Evolutionary conservation across 805 yeast species (phyloP), one percentile per base, ranked within the genome.

Genomic region (Maudiozyma serrabonitensis): DNA sequence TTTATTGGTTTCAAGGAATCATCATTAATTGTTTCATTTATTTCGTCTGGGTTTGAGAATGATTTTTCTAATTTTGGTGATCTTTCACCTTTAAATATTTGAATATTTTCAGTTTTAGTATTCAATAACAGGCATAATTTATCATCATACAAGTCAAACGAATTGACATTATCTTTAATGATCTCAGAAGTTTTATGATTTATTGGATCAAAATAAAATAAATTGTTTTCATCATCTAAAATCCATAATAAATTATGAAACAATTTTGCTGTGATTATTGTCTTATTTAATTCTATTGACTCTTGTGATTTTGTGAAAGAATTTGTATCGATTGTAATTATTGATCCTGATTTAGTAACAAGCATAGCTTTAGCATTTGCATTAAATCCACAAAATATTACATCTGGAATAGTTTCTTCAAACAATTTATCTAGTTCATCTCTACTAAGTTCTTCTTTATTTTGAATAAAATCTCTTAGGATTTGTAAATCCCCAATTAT

Each of bases 401-500:
- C 60, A 32, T 56, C 57, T 3, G 48, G 38, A n/a, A 66, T 41
- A 6, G 35, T 28, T 28, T 42, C 37, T 31, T 42, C 45, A 26
- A 41, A 41, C 25, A 13, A 8, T n/a, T 15, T 23, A 6, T 41
- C 32, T 15, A 41, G 32, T n/a, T 48, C 48, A 45, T 45, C 43
- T 23, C 46, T 15, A 11, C 37, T 39, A 19, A 56, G 41, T 6
- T 55, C 55, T 18, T 50, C 52, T 6, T 56, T 55, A 31, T 60
- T 57, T 5, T 53, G 50, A n/a, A 65, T 51, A 42, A 50, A 61
- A 13, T 63, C 59, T 49, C 68, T 68, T 49, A 75, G 55, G 13
- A 56, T 54, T 32, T 61, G 60, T 21, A 73, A 55, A 2, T 56
- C 51, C 7, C 75, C 77, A 12, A 72, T 46, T 1, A 68, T 67